Evolutionary conservation across 75 land plant species (phyloP), one percentile per base, ranked within the genome.

Genomic region (Selaginella moellendorffii): DNA sequence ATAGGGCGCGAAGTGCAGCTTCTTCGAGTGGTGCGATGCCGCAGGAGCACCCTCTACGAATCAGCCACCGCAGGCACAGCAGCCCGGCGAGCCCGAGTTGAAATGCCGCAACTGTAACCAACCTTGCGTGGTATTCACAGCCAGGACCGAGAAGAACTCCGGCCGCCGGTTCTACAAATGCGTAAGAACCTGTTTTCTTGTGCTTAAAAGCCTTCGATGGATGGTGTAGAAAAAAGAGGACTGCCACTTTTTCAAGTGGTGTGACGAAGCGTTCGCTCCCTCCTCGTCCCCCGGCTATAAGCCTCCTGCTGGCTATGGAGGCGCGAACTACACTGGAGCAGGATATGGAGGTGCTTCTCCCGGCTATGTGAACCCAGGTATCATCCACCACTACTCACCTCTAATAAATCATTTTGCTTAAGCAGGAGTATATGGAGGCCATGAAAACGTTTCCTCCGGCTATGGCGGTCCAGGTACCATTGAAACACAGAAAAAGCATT

Each of bases 131-230:
- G 72, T 81, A 18, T 26, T 74, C 14, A 81, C 75, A 1, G 70
- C 83, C 12, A 78, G 72, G 24, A 81, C 83, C 0, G 78, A 74
- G 25, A 81, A 72, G 59, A 81, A 81, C 61, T 65, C 58, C 0
- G 83, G 83, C 0, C 69, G 83, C 2, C 68, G 67, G 23, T 81
- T 81, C 54, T 81, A 81, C 14, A 36, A 5, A 36, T 36, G 14
- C 46, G 14, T 5, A 5, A 36, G 5, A 36, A 5, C 46, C 46
- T 5, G 5, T 5, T 36, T 5, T 36, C 46, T 36, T 36, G 14
- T 5, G 5, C 5, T 36, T 36, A 5, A 36, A 5, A 14, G 5
- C 46, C 14, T 5, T 36, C 10, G 10, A 36, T 5, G 14, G 14
- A 36, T 36, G n/a, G n/a, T 36, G 14, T 14, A 36, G 46, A 5